A percentile compares a stretch with the other conserved stretches of the same genome.
Conservation (phyloP, 495 filamentous ascomycete genomes). For the Eremomyces bilateralis region DNA sequence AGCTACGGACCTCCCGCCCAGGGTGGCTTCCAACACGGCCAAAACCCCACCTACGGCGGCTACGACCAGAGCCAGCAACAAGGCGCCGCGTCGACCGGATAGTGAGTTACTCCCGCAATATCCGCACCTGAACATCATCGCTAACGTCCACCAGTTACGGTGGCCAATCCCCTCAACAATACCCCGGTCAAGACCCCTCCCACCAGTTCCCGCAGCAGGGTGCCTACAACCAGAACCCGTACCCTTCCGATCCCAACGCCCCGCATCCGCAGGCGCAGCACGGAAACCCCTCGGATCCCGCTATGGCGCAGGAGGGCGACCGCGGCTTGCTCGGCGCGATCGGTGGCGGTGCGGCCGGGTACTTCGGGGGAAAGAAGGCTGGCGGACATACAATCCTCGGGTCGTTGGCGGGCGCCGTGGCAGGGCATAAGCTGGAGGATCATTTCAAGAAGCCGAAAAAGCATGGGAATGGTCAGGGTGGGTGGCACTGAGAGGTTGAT, state of each 20-base stretch:
- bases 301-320: slow-evolving; percentile 11
- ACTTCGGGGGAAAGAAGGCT: neutral
- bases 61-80: slow-evolving; percentile 8
- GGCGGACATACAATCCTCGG: slow-evolving; percentile 5
- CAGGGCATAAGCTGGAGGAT: neutral
- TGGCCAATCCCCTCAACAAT: slow-evolving; percentile 7
- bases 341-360: neutral
- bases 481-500: too few species aligned
- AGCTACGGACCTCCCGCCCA: slow-evolving; percentile 25
- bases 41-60: slow-evolving; percentile 13
- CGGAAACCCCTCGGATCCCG: slow-evolving; percentile 11
- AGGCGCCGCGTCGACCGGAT: neutral
- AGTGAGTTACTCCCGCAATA: slow-evolving; percentile 1
- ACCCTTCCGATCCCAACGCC: slow-evolving; percentile 12
- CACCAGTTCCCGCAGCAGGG: slow-evolving; percentile 5
- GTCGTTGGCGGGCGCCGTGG: neutral
- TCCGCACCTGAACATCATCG: slow-evolving; percentile 10
- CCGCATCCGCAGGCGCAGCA: slow-evolving; percentile 10
- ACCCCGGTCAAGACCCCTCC: slow-evolving; percentile 8
- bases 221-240: slow-evolving; percentile 10
- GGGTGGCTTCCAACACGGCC: slow-evolving; percentile 26
- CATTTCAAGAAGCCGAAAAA: neutral
- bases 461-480: too few species aligned
- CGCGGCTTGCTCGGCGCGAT: neutral
- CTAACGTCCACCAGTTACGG: slow-evolving; percentile 2